Base-by-base conservation (phyloP, 805 yeast species). In the Starmerella roubikii region DNA sequence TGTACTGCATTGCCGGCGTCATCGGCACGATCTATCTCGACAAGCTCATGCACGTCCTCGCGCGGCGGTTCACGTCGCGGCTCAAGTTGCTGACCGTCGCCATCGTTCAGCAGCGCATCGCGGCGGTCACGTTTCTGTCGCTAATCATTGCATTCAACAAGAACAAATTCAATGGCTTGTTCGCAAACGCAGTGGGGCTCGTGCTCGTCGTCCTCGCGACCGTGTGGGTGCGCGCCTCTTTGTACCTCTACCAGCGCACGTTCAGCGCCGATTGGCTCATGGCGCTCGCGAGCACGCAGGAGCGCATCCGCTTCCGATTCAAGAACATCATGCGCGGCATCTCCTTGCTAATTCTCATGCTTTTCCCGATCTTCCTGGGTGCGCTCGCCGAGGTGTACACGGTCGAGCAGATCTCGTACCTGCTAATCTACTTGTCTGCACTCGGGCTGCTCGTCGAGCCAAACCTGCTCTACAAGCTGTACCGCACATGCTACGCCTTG, bases 221-320 rank as follows among this genome's bases (percentile, higher is more conserved):
- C n/a, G 30, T 39, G 13, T 30, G 37, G 43, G 34, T 37, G 17
- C 37, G 34, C 32, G 25, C 34, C 12, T 32, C 46, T 17, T 30
- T 46, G 10, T 24, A 34, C 10, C 29, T 45, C 6, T 49, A 38
- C 37, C 50, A 41, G 17, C 16, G 35, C 16, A 32, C 45, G 3
- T 41, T 47, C 35, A 37, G 50, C 18, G 34, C 35, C 18, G 55
- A 52, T 32, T 52, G 55, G 55, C 41, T 48, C n/a, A 44, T 40
- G 20, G 43, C 50, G 21, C 37, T 52, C 26, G 37, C 51, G n/a
- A 49, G 49, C 35, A 44, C 48, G 29, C 53, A 52, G 39, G 45
- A 44, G 21, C 32, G 34, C 17, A 35, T 44, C 13, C 42, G 46
- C 17, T 26, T 47, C 8, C 32, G 32, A 15, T 40, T 52, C 30